These are phyloP conservation scores for Pigoraptor vietnamica DNA, from an alignment of 78 protist genomes.

Conservation along the genomic window DNA sequence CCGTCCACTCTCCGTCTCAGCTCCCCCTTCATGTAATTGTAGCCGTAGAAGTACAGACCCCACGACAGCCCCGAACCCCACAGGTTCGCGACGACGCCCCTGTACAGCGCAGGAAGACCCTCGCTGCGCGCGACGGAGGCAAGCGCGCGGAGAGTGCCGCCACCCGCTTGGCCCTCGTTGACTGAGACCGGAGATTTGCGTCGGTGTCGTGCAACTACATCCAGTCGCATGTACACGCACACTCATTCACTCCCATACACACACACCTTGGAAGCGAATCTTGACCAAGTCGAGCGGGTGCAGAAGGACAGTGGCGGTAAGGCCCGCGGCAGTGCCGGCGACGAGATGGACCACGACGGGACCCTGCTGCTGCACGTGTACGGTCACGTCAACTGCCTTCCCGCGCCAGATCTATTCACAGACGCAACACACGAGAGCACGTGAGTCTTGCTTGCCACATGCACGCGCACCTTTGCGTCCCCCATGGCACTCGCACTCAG, in stretches of 20 bases:
- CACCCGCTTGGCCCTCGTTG: not conserved
- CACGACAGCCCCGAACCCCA: not conserved
- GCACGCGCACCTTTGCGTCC: too few species aligned
- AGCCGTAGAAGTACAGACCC: constrained; percentile 14
- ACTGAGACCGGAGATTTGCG: not conserved
- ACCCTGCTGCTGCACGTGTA: too few species aligned
- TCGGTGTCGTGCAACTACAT: too few species aligned
- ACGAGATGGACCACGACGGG: not conserved
- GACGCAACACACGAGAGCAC: too few species aligned
- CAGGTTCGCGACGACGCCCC: constrained; percentile 3
- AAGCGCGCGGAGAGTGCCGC: not conserved
- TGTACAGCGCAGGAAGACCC: not conserved
- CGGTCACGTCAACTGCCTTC: too few species aligned
- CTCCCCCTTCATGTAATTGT: not conserved
- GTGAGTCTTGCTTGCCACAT: too few species aligned
- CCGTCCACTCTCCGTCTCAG: too few species aligned
- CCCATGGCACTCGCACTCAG: too few species aligned
- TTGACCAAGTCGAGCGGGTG: constrained; percentile 24
- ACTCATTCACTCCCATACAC: too few species aligned
- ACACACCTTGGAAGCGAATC: constrained; percentile 10
- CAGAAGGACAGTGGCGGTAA: not conserved
- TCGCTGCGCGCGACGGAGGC: not conserved
- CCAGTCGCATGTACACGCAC: too few species aligned
- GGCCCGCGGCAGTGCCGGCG: not conserved
- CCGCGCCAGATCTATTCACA: too few species aligned